Base-by-base conservation (phyloP, 371 early-diverging fungal species). In the Dichotomocladium elegans region DNA sequence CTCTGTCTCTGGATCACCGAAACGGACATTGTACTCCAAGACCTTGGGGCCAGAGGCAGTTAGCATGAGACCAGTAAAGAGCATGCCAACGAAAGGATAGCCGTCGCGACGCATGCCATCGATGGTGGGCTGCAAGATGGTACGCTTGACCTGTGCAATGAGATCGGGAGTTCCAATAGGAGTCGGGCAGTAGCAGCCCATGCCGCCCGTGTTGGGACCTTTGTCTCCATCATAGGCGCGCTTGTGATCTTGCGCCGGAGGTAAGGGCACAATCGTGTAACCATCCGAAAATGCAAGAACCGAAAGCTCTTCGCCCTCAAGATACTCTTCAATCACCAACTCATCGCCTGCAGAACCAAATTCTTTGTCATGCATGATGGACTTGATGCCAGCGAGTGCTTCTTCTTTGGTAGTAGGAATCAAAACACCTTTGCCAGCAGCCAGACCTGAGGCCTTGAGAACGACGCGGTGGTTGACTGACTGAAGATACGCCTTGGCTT, bases 1-100 rank as follows among this genome's bases (percentile, higher is more conserved):
- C 69, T 98, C 93, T 12, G 96, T 96, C 68, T 98, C 98, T 22
- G 98, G 98, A 60, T 98, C 98, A 28, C 98, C 98, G 55, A 98
- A 96, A 22, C 98, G 88, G 55, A 92, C 91, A 64, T 98, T 98
- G 84, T 90, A 98, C 72, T 98, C 98, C 34, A 98, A 79, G 3
- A 94, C 92, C 77, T 93, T 94, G 55, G 93, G 91, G 8, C 96
- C 96, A 15, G 79, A 65, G 17, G 68, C 66, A 2, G 96, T 96
- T 54, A 98, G 71, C 94, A 98, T 98, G 48, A 96, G 79, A 26
- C 98, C 98, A 15, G 94, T 95, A 74, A 95, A 98, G 41, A 98
- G 79, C 70, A 93, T 83, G 44, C 98, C 98, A n/a, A 97, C 92
- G 68, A 96, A 98, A 21, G 98, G 98, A 70, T 79, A 82, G 7